Evolutionary conservation across 768 basidiomycete genomes (phyloP), one percentile per base, ranked within the genome.

Genomic region (Kwoniella dejecticola): DNA sequence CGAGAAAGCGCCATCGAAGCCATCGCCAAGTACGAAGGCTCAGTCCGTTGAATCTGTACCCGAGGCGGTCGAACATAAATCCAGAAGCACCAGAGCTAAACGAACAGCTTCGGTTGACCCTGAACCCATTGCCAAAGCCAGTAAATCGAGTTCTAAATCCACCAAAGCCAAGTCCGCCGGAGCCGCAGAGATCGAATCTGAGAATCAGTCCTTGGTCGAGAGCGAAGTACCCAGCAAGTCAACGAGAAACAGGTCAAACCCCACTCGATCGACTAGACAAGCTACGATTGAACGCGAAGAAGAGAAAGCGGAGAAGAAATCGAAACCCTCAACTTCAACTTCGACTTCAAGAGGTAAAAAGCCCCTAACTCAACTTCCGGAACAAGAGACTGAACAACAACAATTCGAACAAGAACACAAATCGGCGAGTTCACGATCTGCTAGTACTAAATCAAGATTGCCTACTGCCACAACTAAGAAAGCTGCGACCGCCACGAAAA

Each of bases 311-410:
- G 52, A 55, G 15, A 27, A 54, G 17, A 33, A 15, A 21, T 50
- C 40, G 11, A 57, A 44, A 31, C 36, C 55, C n/a, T n/a, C n/a
- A n/a, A n/a, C n/a, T n/a, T n/a, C n/a, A n/a, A n/a, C n/a, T n/a
- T n/a, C n/a, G n/a, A n/a, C n/a, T 36, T 52, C 54, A 13, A 29
- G 55, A 29, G 52, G 41, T 1, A 57, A 58, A 26, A 63, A 63
- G 30, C 40, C 36, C 17, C 36, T 63, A 12, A 27, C 62, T 17
- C 50, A 55, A 23, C 45, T 56, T 12, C 41, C 50, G 13, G 62
- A 63, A 26, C 55, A 63, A 29, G 17, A 33, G 1, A 19, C 33
- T 17, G 40, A 17, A 26, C 46, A 2, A 12, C 36, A 44, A 17
- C 38, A 56, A 33, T 26, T 50, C n/a, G 53, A 2, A 12, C 36